These are phyloP conservation scores for Acacia melanoxylon DNA, from an alignment of 306 rosid species.

Conservation along the genomic window DNA sequence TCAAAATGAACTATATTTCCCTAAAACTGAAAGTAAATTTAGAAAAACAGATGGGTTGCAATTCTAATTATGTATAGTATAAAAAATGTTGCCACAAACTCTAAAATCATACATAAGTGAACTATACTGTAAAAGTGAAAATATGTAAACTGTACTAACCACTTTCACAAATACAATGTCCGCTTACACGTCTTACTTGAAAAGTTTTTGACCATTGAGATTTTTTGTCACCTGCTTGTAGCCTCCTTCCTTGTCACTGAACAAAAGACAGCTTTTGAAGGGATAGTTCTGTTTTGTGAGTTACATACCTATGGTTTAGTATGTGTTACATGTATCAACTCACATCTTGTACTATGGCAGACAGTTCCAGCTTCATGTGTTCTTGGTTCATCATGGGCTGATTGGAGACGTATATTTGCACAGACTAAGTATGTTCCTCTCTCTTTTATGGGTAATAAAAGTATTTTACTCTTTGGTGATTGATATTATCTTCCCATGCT, in stretches of 20 bases:
- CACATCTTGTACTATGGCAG: slow-evolving; percentile 41
- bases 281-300: slow-evolving; percentile 7
- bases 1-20: not conserved
- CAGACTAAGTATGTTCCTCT: slow-evolving; percentile 56
- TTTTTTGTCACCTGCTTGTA: slow-evolving; percentile 5
- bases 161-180: slow-evolving; percentile 5
- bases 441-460: slow-evolving; percentile 8
- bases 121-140: slow-evolving; percentile 9
- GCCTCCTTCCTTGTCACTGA: slow-evolving; percentile 6
- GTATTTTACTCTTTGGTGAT: slow-evolving; percentile 38
- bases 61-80: too few relatives aligned
- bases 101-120: not conserved
- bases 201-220: slow-evolving; percentile 10
- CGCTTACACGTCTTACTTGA: slow-evolving; percentile 4
- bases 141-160: not conserved
- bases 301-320: slow-evolving; percentile 6
- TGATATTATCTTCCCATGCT: slow-evolving; percentile 4
- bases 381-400: slow-evolving; percentile 76
- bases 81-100: not conserved
- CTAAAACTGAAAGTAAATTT: not conserved
- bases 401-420: slow-evolving; percentile 83
- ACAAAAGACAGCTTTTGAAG: not conserved
- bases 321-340: slow-evolving; percentile 2
- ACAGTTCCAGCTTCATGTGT: slow-evolving; percentile 80
- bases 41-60: not conserved